These are phyloP conservation scores for Tetrapisispora phaffii DNA, from an alignment of 805 yeast genomes.

Conservation along the genomic window DNA sequence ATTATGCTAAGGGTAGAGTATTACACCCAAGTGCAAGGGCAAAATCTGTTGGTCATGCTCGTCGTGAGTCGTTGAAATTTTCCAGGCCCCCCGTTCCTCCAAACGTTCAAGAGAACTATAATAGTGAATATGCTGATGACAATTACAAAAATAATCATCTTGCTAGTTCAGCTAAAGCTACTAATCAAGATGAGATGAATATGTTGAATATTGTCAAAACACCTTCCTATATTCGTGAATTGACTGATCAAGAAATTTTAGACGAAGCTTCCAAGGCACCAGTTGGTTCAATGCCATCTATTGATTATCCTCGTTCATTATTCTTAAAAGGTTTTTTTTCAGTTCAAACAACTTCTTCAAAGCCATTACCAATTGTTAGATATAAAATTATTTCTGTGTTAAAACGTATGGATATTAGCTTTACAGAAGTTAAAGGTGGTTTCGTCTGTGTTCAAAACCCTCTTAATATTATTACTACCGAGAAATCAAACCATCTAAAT, in stretches of 20 bases:
- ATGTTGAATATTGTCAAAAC: background rate
- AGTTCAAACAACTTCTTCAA: constrained; percentile 90
- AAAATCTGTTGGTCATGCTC: constrained; percentile 62
- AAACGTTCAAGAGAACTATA: constrained; percentile 28
- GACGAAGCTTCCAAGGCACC: constrained; percentile 46
- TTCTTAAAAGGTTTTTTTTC: constrained; percentile 89
- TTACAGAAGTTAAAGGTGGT: constrained; percentile 88
- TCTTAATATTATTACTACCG: background rate
- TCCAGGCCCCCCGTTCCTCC: constrained; percentile 28
- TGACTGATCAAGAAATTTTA: constrained; percentile 41
- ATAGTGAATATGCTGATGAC: constrained; percentile 38
- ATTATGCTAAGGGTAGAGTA: constrained; percentile 26
- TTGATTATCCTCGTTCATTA: constrained; percentile 83
- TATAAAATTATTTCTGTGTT: constrained; percentile 72
- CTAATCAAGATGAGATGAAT: background rate
- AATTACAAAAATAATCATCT: constrained; percentile 44
- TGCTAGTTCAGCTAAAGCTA: background rate
- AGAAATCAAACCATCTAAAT: background rate
- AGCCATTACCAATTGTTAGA: constrained; percentile 80
- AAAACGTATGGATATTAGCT: constrained; percentile 66
- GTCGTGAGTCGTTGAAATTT: constrained; percentile 47
- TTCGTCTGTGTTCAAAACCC: constrained; percentile 53
- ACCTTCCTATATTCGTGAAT: constrained; percentile 4
- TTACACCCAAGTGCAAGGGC: constrained; percentile 81
- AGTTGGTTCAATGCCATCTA: constrained; percentile 81